A percentile compares a stretch with the other conserved stretches of the same genome.
Evolutionary conservation across 129 eudicot species (phyloP).

Genomic region (Silybum marianum): DNA sequence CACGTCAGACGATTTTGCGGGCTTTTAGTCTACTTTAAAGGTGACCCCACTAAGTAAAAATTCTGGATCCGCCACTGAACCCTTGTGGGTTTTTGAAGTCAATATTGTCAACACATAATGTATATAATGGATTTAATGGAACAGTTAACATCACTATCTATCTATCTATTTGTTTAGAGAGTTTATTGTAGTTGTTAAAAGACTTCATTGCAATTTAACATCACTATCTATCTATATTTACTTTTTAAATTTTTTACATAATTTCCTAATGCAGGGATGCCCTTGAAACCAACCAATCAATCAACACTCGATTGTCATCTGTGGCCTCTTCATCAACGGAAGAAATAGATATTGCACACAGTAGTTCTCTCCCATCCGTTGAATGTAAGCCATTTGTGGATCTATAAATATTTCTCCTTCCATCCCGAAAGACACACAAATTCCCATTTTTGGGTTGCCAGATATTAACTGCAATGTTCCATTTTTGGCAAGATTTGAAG

Average conservation of each 20-base stretch:
- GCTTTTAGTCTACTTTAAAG: no score
- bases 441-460: neutral
- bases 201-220: no score
- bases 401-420: neutral
- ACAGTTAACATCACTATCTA: neutral
- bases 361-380: slow-evolving; percentile 44
- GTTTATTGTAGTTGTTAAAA: neutral
- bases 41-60: no score
- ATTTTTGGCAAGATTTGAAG: neutral
- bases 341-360: slow-evolving; percentile 41
- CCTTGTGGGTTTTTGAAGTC: neutral
- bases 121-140: neutral
- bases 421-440: neutral
- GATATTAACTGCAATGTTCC: slow-evolving; percentile 1
- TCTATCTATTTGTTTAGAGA: neutral
- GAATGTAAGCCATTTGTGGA: slow-evolving; percentile 38
- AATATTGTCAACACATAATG: neutral
- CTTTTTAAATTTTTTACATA: neutral
- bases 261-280: slow-evolving; percentile 36
- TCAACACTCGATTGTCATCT: slow-evolving; percentile 36
- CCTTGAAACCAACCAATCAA: slow-evolving; percentile 36
- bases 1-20: no score
- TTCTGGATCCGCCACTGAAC: no score
- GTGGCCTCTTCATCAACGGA: slow-evolving; percentile 45
- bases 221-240: no score